Conservation (phyloP, 129 eudicot species). For the Lactuca saligna region DNA sequence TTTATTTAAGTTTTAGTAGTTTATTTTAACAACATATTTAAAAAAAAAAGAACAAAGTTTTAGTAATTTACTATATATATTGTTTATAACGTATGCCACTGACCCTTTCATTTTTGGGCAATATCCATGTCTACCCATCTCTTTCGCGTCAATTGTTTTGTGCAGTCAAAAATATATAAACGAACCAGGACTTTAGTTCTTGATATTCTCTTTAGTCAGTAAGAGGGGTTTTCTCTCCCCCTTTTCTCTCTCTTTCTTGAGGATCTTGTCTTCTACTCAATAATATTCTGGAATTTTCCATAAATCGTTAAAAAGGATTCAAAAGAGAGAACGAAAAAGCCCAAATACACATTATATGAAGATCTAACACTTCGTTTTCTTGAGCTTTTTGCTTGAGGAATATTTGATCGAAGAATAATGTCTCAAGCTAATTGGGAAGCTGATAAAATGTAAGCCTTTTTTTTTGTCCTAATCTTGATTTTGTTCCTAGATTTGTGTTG, state of each 20-base stretch:
- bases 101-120: background rate
- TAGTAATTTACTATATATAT: too few species aligned
- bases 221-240: background rate
- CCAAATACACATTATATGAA: constrained; percentile 23
- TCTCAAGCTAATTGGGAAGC: constrained; percentile 99
- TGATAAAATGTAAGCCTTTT: constrained; percentile 75
- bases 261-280: constrained; percentile 30
- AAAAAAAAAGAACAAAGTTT: too few species aligned
- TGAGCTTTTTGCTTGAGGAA: constrained; percentile 13
- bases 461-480: background rate
- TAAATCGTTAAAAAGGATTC: constrained; percentile 24
- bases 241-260: constrained; percentile 19
- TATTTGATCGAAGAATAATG: constrained; percentile 41
- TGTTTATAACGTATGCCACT: background rate
- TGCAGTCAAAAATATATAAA: constrained; percentile 1
- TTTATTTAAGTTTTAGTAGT: too few species aligned
- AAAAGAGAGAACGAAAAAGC: constrained; percentile 8
- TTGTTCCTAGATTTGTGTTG: constrained; percentile 31
- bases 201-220: constrained; percentile 1
- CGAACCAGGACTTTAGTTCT: background rate
- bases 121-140: background rate
- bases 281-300: constrained; percentile 28
- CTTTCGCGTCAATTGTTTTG: constrained; percentile 2
- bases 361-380: constrained; percentile 41
- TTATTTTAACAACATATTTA: too few species aligned